Evolutionary conservation across 257 asterid species (phyloP).

Genomic region (Scutellaria baicalensis): DNA sequence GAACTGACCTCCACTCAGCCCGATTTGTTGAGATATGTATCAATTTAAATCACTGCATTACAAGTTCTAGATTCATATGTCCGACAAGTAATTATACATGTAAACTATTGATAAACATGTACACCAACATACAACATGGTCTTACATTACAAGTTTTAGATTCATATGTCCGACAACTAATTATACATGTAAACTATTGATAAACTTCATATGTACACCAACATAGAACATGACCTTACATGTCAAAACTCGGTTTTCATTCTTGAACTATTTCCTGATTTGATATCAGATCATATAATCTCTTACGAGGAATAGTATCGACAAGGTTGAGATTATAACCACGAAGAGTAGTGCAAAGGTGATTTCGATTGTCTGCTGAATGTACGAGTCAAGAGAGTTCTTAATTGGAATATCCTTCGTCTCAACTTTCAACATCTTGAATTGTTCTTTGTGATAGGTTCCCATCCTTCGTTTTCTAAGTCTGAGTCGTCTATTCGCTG

Average conservation of each 20-base stretch:
- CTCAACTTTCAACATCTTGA: neutral
- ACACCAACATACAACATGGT: neutral
- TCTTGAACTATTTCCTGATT: neutral
- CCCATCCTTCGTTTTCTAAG: constrained; percentile 21
- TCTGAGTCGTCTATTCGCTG: constrained; percentile 49
- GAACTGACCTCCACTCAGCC: no score
- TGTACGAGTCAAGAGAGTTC: neutral
- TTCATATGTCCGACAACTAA: neutral
- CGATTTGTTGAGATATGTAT: no score
- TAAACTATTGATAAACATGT: neutral
- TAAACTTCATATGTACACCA: neutral
- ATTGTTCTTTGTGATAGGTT: neutral
- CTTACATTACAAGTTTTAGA: neutral
- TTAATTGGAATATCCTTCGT: constrained; percentile 1
- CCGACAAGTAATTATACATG: neutral
- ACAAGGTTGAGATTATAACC: neutral
- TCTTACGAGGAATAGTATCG: constrained; percentile 1
- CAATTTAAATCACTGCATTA: neutral
- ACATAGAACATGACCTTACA: neutral
- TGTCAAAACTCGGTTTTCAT: constrained; percentile 8
- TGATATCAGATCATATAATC: neutral
- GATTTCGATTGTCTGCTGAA: neutral
- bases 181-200: neutral
- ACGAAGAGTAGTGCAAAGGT: neutral
- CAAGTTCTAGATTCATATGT: neutral